Evolutionary conservation across 805 yeast genomes (phyloP), one percentile per base, ranked within the genome.

Genomic region (Lipomyces spencermartinsiae): DNA sequence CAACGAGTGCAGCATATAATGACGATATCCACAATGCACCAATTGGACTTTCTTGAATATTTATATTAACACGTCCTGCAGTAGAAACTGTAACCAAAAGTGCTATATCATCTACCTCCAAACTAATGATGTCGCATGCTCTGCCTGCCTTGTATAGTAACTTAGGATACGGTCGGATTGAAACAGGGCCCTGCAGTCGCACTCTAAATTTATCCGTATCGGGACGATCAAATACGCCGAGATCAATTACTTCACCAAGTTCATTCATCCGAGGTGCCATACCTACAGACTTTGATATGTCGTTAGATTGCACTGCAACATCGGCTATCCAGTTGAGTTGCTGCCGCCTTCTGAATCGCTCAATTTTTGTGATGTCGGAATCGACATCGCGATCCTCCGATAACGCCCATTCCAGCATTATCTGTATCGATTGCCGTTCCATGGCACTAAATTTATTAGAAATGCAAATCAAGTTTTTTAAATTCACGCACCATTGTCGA

Each of bases 131-230:
- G 39, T 79, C 80, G 5, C 76, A 67, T 0, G 85, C 85, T 8
- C 80, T 80, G 14, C 68, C 68, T 43, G 80, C 83, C 2, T 79
- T 80, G 74, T 89, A 88, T 2, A 89, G 75, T 10, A 74, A 76
- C 2, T 81, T 83, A 0, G 91, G 90, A 70, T 81, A 89, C 2
- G 91, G 90, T 37, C 78, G 74, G 14, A 87, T 78, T 0, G 80
- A 73, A 63, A 86, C 79, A 1, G 92, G 90, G 1, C 92, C 92
- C 73, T 84, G 87, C 14, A 71, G 61, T 14, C 67, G 55, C 22
- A 4, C 79, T 66, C 70, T 59, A 33, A 69, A 69, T 1, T 64
- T 54, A 14, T 69, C 54, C 22, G 63, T 5, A 10, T 51, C 53
- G 6, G 74, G 74, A 25, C 78, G 67, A 3, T 73, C 63, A 34